These are phyloP conservation scores for Magnaporthales sp. DNA, from an alignment of 2,329 filamentous ascomycete genomes.

Conservation along the genomic window DNA sequence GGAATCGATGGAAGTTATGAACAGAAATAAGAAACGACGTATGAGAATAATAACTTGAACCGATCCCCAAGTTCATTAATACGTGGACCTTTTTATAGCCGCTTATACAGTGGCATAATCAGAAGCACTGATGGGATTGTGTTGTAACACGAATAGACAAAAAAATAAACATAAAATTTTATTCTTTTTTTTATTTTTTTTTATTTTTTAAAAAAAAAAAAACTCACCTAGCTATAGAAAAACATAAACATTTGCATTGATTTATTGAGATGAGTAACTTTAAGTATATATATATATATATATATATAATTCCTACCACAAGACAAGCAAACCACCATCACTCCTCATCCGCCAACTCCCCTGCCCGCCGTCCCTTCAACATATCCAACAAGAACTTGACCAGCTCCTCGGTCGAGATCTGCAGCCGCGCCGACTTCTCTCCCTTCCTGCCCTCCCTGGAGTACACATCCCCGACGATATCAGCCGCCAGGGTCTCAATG, in stretches of 20 bases:
- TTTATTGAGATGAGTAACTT: too few relatives aligned
- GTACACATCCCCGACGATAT: not conserved
- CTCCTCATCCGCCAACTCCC: not conserved
- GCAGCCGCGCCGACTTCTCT: not conserved
- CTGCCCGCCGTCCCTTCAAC: not conserved
- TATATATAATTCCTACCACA: not conserved
- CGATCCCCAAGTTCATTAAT: too few relatives aligned
- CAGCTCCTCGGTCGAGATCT: not conserved
- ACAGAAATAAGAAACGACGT: too few relatives aligned
- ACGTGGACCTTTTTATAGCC: not conserved
- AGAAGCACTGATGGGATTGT: not conserved
- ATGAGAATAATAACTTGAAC: too few relatives aligned
- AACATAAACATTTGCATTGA: too few relatives aligned
- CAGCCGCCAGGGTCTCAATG: slow-evolving; percentile 9
- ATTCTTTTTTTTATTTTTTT: too few relatives aligned
- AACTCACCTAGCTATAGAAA: too few relatives aligned
- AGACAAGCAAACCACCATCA: not conserved
- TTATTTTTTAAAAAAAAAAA: too few relatives aligned
- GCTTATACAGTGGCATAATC: not conserved
- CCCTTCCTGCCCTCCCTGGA: not conserved
- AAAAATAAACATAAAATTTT: too few relatives aligned
- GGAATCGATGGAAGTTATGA: too few relatives aligned
- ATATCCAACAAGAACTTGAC: not conserved
- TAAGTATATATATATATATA: too few relatives aligned
- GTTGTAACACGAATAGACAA: too few relatives aligned